Conservation (phyloP, 2,329 filamentous ascomycete species). For the Fusarium redolens region DNA sequence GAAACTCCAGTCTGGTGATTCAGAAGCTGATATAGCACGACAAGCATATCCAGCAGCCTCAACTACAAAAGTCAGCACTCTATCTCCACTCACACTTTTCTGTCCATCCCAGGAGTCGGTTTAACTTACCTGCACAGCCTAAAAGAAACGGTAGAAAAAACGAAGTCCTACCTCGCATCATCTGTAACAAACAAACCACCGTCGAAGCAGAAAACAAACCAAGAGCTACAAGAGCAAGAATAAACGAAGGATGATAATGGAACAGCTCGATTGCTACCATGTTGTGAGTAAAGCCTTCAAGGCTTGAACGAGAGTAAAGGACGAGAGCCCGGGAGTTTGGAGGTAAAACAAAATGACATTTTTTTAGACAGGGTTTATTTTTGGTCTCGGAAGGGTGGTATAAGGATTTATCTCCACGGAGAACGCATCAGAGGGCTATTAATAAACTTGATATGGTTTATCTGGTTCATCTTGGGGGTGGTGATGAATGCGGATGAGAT, state of each 20-base stretch:
- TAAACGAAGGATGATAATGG: constrained; percentile 58
- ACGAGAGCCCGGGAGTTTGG: neutral
- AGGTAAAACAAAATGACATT: constrained; percentile 17
- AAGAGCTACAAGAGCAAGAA: constrained; percentile 54
- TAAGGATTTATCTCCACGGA: neutral
- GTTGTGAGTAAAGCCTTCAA: neutral
- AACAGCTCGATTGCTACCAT: constrained; percentile 48
- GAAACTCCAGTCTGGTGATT: constrained; percentile 50
- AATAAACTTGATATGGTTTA: neutral
- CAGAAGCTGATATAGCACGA: constrained; percentile 55
- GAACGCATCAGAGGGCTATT: neutral
- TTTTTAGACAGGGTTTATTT: constrained; percentile 7
- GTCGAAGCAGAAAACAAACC: constrained; percentile 53
- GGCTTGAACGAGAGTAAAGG: neutral
- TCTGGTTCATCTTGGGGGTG: neutral
- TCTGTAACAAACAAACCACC: constrained; percentile 51
- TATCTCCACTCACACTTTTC: no score
- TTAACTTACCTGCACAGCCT: constrained; percentile 50
- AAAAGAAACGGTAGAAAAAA: constrained; percentile 63
- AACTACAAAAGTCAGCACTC: constrained; percentile 11
- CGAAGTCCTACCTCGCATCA: constrained; percentile 58
- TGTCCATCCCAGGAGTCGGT: no score
- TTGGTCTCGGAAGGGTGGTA: constrained; percentile 9
- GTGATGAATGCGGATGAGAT: constrained; percentile 15
- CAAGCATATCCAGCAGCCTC: constrained; percentile 55